Evolutionary conservation across 2,329 filamentous ascomycete species (phyloP).

Genomic region (Simplicillium aogashimaense): DNA sequence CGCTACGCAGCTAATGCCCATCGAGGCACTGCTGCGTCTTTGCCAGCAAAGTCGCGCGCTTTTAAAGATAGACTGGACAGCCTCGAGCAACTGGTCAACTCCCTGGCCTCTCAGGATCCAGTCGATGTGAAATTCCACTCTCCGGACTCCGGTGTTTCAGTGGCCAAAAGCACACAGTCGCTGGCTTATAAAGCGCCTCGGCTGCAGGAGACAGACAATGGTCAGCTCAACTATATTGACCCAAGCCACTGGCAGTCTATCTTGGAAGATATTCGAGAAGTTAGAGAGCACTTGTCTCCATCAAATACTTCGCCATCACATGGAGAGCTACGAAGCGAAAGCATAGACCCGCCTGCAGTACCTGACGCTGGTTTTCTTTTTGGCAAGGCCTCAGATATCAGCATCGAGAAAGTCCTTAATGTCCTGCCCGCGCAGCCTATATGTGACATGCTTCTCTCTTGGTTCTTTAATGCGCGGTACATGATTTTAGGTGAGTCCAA

Average conservation of each 20-base stretch:
- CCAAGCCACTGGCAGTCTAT: slow-evolving; percentile 14
- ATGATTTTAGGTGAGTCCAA: slow-evolving; percentile 14
- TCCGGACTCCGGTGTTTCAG: not conserved
- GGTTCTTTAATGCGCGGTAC: slow-evolving; percentile 17
- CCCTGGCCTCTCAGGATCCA: too few species aligned
- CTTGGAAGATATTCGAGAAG: slow-evolving; percentile 21
- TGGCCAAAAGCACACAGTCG: not conserved
- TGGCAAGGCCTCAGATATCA: too few species aligned
- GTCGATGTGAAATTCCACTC: not conserved
- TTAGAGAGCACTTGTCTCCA: slow-evolving; percentile 17
- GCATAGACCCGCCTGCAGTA: too few species aligned
- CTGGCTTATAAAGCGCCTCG: slow-evolving; percentile 1
- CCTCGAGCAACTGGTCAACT: slow-evolving; percentile 16
- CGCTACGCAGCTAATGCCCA: slow-evolving; percentile 19
- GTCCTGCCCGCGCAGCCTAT: slow-evolving; percentile 13
- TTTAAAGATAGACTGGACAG: slow-evolving; percentile 14
- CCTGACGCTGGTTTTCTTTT: too few species aligned
- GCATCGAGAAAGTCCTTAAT: too few species aligned
- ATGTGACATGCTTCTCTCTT: slow-evolving; percentile 19
- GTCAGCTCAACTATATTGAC: slow-evolving; percentile 13
- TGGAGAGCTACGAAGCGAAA: slow-evolving; percentile 4
- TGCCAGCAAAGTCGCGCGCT: slow-evolving; percentile 4
- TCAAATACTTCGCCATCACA: slow-evolving; percentile 1
- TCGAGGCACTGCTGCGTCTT: slow-evolving; percentile 2
- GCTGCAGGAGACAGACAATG: not conserved